These are phyloP conservation scores for Lipomyces yamadae DNA, from an alignment of 805 yeast species.

Conservation along the genomic window DNA sequence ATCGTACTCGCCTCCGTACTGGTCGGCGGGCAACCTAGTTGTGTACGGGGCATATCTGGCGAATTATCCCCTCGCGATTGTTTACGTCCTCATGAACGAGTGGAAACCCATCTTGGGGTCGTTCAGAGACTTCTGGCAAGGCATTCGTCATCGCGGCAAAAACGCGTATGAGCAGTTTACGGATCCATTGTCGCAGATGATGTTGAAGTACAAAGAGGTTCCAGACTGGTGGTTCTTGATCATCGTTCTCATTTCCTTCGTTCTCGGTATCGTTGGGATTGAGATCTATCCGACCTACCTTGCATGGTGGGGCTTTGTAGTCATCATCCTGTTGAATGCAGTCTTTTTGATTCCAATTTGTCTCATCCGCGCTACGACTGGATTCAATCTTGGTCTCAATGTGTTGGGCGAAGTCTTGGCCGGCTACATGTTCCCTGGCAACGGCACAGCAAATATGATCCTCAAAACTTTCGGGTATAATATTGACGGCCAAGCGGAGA, in stretches of 20 bases:
- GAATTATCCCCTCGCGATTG: slow-evolving; percentile 57
- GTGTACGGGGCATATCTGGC: slow-evolving; percentile 58
- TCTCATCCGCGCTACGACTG: slow-evolving; percentile 65
- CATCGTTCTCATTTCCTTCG: slow-evolving; percentile 52
- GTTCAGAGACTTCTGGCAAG: background rate
- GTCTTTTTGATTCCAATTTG: slow-evolving; percentile 66
- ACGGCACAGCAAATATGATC: slow-evolving; percentile 65
- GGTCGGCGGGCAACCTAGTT: slow-evolving; percentile 56
- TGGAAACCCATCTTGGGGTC: slow-evolving; percentile 30
- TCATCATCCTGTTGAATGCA: slow-evolving; percentile 51
- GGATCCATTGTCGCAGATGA: slow-evolving; percentile 53
- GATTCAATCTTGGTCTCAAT: slow-evolving; percentile 62
- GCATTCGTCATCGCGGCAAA: slow-evolving; percentile 48
- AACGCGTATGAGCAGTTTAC: slow-evolving; percentile 40
- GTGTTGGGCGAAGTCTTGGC: slow-evolving; percentile 66
- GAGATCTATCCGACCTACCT: slow-evolving; percentile 53
- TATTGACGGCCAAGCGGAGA: slow-evolving; percentile 58
- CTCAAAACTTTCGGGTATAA: slow-evolving; percentile 63
- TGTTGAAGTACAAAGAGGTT: slow-evolving; percentile 63
- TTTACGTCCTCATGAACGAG: slow-evolving; percentile 55
- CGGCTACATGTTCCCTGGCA: slow-evolving; percentile 67
- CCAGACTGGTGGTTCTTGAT: slow-evolving; percentile 49
- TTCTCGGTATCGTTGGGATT: slow-evolving; percentile 42
- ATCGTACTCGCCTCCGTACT: slow-evolving; percentile 64
- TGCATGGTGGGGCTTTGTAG: slow-evolving; percentile 66